phyloP scores from a whole-genome alignment of 1,284 basidiomycete genomes.

The Erythrobasidium hasegawianum region DNA sequence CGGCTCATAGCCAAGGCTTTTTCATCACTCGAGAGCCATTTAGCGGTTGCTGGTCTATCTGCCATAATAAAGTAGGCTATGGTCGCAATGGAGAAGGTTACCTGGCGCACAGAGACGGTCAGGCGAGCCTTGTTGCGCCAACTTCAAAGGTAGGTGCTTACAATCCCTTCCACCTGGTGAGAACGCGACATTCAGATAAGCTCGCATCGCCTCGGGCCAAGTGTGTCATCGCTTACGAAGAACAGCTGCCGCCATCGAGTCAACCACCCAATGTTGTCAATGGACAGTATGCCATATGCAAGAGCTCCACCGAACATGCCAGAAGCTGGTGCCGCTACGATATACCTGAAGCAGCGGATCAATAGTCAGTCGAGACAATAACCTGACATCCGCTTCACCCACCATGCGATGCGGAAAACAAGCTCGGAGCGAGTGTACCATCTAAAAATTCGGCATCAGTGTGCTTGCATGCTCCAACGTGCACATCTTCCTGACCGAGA shows the following conservation, averaged over 20 bases:
- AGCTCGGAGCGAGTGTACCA: conserved; percentile 49
- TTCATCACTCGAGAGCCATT: conserved; percentile 48
- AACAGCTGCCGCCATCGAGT: conserved; percentile 45
- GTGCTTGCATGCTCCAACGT: too few relatives aligned
- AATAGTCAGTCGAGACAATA: conserved; percentile 37
- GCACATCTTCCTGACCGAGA: conserved; percentile 2
- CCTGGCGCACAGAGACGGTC: conserved; percentile 29
- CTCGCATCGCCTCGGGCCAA: too few relatives aligned
- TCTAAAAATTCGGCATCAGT: conserved; percentile 1
- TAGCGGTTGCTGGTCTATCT: conserved; percentile 47
- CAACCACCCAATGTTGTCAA: conserved; percentile 37
- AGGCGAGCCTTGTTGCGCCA: too few relatives aligned
- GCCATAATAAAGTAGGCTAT: conserved; percentile 47
- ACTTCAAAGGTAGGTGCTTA: too few relatives aligned
- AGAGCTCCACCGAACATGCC: conserved; percentile 47
- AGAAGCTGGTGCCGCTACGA: conserved; percentile 31
- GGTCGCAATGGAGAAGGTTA: conserved; percentile 48
- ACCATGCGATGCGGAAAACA: conserved; percentile 46
- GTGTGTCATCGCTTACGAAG: too few relatives aligned
- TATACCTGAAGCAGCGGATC: neutral
- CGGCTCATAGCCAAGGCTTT: conserved; percentile 42
- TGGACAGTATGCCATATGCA: conserved; percentile 41
- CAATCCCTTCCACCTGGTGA: too few relatives aligned
- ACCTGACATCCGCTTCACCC: too few relatives aligned
- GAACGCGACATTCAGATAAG: too few relatives aligned